Base-by-base conservation (phyloP, 106 monocot genomes). In the Platanthera guangdongensis region DNA sequence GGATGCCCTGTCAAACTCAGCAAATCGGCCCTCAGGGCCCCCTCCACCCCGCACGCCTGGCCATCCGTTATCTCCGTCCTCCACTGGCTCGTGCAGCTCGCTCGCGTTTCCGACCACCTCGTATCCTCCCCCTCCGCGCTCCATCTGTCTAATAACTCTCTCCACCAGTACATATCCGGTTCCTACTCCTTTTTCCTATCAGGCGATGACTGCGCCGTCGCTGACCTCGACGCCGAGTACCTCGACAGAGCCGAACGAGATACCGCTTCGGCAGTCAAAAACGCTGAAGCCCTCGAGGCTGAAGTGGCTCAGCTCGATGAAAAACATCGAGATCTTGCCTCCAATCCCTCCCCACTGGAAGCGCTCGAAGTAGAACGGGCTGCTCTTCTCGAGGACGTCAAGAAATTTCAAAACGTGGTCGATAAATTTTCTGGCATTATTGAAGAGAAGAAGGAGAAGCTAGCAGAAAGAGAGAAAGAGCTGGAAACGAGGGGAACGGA, bases 21-120 rank as follows among this genome's bases (percentile, higher is more conserved):
- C 79, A 83, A 81, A 30, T 95, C 95, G 25, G 90, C 87, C 6
- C 87, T 95, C 48, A 85, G 82, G 11, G 83, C 93, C 72, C 95
- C 93, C 7, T 87, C 89, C 12, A 89, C 93, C 12, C 95, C 95
- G 25, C 96, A 93, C 81, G 73, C 89, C 0, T 96, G 93, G 93
- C 96, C 96, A 1, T 75, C 82, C 8, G 72, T 96, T 75, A 81
- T 90, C 45, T 68, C 87, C 51, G 89, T 82, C 45, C 78, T 96
- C 19, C 76, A 89, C 81, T 96, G 90, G 89, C 89, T 96, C 78
- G 76, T 85, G 68, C 87, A 91, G 81, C 80, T 89, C 47, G 88
- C 78, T 9, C 57, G 81, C 57, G 80, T 57, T 82, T 7, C 51
- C 51, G 93, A 87, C 47, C 67, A 85, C 68, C 63, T 54, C 9